Evolutionary conservation across 208 protist species (phyloP).

Genomic region (Crithidia mellificae): DNA sequence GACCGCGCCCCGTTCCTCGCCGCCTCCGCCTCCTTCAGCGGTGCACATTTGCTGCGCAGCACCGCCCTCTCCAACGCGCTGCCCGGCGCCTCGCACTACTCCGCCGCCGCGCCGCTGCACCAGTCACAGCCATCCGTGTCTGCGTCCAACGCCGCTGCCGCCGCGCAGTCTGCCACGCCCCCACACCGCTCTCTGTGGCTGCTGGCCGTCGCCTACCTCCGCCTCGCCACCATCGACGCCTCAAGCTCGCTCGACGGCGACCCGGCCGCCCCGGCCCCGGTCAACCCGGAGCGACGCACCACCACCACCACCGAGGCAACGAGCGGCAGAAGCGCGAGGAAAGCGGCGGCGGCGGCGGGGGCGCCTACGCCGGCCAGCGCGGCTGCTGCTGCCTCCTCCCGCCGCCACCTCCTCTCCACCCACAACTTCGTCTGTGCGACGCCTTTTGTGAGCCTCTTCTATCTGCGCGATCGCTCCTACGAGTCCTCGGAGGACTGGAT

Average conservation of each 20-base stretch:
- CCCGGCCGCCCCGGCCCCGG: neutral
- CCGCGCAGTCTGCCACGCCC: too few species aligned
- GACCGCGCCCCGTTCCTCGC: neutral
- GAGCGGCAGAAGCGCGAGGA: too few species aligned
- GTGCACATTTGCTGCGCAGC: neutral
- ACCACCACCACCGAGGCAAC: neutral
- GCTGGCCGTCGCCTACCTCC: conserved; percentile 46
- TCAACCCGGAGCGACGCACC: neutral
- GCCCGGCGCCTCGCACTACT: neutral
- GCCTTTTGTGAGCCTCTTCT: conserved; percentile 25
- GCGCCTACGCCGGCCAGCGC: neutral
- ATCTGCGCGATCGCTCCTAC: conserved; percentile 37
- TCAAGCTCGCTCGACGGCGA: conserved; percentile 1
- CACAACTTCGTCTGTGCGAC: conserved; percentile 31
- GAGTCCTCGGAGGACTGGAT: conserved; percentile 40
- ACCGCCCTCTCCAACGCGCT: neutral
- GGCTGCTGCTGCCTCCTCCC: too few species aligned
- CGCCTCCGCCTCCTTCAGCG: neutral
- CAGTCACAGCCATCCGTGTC: neutral
- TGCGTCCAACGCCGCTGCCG: neutral
- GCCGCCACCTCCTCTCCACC: conserved; percentile 3
- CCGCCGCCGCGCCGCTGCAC: neutral
- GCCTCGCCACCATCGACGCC: conserved; percentile 36
- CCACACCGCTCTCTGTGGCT: conserved; percentile 49
- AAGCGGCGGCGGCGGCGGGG: neutral